Evolutionary conservation across 805 yeast species (phyloP).

Genomic region (Lipomyces mesembrius): DNA sequence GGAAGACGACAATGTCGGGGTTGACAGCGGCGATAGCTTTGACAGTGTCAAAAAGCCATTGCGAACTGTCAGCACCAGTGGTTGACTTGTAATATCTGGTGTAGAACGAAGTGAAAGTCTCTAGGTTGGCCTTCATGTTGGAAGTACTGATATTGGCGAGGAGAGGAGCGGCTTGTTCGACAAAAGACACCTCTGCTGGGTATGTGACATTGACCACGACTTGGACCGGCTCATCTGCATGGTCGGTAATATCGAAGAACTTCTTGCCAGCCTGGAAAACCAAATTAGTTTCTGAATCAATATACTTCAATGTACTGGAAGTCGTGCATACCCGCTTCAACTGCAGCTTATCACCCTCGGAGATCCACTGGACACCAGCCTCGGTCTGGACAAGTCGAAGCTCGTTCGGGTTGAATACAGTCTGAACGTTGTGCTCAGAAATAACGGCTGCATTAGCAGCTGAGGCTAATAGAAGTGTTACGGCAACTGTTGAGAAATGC

Average conservation of each 20-base stretch:
- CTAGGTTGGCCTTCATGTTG: conserved; percentile 58
- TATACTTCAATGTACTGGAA: not conserved
- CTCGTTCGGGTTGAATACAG: conserved; percentile 29
- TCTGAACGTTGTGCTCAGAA: conserved; percentile 28
- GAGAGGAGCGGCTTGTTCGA: conserved; percentile 50
- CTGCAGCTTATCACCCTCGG: conserved; percentile 53
- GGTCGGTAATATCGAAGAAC: conserved; percentile 36
- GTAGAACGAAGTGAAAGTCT: conserved; percentile 67
- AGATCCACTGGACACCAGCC: conserved; percentile 41
- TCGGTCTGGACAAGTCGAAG: conserved; percentile 36
- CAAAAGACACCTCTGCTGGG: conserved; percentile 54
- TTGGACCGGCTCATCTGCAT: conserved; percentile 5
- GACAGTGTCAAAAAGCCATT: conserved; percentile 66
- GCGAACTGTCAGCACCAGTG: conserved; percentile 70
- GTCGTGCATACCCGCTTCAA: conserved; percentile 44
- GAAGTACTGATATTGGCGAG: conserved; percentile 53
- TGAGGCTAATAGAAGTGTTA: conserved; percentile 15
- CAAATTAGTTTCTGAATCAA: not conserved
- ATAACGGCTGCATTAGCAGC: conserved; percentile 28
- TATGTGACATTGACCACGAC: conserved; percentile 51
- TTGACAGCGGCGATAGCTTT: conserved; percentile 42
- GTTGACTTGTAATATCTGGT: conserved; percentile 78
- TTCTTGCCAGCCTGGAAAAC: conserved; percentile 30
- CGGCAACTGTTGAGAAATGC: conserved; percentile 23
- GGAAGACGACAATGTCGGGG: conserved; percentile 51